phyloP scores from a whole-genome alignment of 768 basidiomycete species.

The Termitomyces titanicus region DNA sequence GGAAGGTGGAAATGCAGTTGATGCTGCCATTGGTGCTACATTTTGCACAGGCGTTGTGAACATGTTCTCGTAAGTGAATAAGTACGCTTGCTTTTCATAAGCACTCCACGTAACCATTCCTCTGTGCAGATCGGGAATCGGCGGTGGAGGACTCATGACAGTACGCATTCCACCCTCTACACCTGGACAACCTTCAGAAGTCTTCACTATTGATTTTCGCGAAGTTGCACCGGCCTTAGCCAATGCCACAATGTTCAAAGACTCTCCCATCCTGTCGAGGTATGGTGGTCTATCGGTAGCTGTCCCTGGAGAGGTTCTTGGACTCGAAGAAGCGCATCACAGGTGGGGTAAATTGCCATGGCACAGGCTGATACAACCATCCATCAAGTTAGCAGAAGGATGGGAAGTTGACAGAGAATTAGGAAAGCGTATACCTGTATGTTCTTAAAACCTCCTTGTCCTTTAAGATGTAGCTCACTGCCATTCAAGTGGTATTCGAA shows the following conservation, averaged over 20 bases:
- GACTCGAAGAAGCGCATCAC: conserved; percentile 78
- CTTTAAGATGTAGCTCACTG: not conserved
- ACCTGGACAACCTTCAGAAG: conserved; percentile 45
- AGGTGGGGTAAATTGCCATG: conserved; percentile 83
- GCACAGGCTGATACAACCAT: conserved; percentile 73
- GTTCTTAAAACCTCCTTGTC: conserved; percentile 14
- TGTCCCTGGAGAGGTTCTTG: conserved; percentile 88
- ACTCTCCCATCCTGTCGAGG: conserved; percentile 44
- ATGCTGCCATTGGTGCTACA: conserved; percentile 76
- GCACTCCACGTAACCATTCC: not conserved
- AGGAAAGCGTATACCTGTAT: conserved; percentile 65
- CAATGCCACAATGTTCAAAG: conserved; percentile 72
- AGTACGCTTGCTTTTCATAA: not conserved
- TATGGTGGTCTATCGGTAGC: conserved; percentile 86
- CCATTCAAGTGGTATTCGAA: conserved; percentile 35
- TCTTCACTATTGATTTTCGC: conserved; percentile 81
- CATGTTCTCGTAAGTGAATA: conserved; percentile 85
- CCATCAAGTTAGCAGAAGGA: conserved; percentile 67
- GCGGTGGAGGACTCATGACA: conserved; percentile 87
- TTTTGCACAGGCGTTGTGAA: conserved; percentile 83
- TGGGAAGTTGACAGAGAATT: conserved; percentile 82
- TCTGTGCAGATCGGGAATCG: conserved; percentile 64
- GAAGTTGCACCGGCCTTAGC: conserved; percentile 79
- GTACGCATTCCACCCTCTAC: conserved; percentile 64
- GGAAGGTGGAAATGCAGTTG: conserved; percentile 88